Conservation (phyloP, 2,329 filamentous ascomycete genomes). For the Lachnellula arida region DNA sequence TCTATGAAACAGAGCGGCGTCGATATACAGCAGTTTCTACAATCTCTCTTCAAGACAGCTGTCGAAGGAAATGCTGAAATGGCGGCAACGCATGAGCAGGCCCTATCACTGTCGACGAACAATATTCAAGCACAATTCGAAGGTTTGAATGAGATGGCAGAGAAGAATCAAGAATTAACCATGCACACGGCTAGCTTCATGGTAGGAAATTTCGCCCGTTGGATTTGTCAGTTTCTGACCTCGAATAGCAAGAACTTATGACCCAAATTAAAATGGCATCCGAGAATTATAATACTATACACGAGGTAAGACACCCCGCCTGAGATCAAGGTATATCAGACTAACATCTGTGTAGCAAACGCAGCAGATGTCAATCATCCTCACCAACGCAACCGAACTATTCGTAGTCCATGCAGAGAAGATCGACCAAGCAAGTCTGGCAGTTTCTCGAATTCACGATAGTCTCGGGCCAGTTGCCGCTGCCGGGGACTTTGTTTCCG, state of each 20-base stretch:
- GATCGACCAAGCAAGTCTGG: constrained; percentile 22
- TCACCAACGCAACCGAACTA: constrained; percentile 24
- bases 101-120: constrained; percentile 19
- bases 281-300: constrained; percentile 22
- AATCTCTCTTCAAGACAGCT: constrained; percentile 13
- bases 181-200: constrained; percentile 15
- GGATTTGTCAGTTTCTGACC: constrained; percentile 2
- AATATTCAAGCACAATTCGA: constrained; percentile 18
- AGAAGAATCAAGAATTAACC: constrained; percentile 17
- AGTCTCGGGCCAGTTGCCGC: constrained; percentile 22
- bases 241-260: constrained; percentile 14
- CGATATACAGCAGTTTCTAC: constrained; percentile 17
- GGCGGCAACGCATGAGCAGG: constrained; percentile 25
- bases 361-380: constrained; percentile 12
- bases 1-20: constrained; percentile 8
- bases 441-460: constrained; percentile 20
- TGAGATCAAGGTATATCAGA: neutral
- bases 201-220: constrained; percentile 8
- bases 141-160: constrained; percentile 20
- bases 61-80: constrained; percentile 26
- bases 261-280: constrained; percentile 18
- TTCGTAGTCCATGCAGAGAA: constrained; percentile 21
- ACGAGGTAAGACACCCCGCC: constrained; percentile 18
- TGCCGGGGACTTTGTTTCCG: constrained; percentile 9
- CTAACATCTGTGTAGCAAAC: constrained; percentile 19